Conservation (phyloP, 1,284 basidiomycete genomes). For the Heterobasidion occidentale region DNA sequence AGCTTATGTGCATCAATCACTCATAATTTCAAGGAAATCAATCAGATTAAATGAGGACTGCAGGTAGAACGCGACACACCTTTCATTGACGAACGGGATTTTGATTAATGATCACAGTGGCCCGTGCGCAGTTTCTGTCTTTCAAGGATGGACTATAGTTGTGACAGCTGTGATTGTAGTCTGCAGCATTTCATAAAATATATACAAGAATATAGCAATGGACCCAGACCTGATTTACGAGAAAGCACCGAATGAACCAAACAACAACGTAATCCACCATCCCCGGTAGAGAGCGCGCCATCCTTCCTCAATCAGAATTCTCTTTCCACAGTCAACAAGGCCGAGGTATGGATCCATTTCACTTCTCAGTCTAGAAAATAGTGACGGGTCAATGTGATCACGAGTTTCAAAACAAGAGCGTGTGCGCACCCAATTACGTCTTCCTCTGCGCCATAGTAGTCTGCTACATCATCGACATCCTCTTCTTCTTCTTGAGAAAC, state of each 20-base stretch:
- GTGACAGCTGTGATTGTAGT: neutral
- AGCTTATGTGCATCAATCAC: too few species aligned
- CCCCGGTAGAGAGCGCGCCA: slow-evolving; percentile 72
- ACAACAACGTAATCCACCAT: slow-evolving; percentile 79
- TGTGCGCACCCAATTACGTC: slow-evolving; percentile 75
- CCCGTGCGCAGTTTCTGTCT: too few species aligned
- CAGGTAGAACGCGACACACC: too few species aligned
- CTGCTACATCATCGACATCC: slow-evolving; percentile 54
- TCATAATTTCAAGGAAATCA: too few species aligned
- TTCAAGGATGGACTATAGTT: too few species aligned
- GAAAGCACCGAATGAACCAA: slow-evolving; percentile 19
- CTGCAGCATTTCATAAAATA: neutral
- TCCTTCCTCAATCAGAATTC: slow-evolving; percentile 82
- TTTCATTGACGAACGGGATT: too few species aligned
- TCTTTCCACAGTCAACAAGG: slow-evolving; percentile 68
- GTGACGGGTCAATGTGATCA: neutral
- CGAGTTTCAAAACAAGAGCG: neutral
- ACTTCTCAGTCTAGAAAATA: slow-evolving; percentile 50
- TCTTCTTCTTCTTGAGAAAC: slow-evolving; percentile 66
- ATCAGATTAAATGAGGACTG: too few species aligned
- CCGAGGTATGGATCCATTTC: slow-evolving; percentile 85
- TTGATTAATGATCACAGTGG: too few species aligned
- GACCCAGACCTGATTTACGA: slow-evolving; percentile 4
- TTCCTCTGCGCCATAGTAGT: slow-evolving; percentile 73
- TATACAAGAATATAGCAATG: neutral